These are phyloP conservation scores for Pyrenula aspistea DNA, from an alignment of 495 filamentous ascomycete genomes.

Conservation along the genomic window DNA sequence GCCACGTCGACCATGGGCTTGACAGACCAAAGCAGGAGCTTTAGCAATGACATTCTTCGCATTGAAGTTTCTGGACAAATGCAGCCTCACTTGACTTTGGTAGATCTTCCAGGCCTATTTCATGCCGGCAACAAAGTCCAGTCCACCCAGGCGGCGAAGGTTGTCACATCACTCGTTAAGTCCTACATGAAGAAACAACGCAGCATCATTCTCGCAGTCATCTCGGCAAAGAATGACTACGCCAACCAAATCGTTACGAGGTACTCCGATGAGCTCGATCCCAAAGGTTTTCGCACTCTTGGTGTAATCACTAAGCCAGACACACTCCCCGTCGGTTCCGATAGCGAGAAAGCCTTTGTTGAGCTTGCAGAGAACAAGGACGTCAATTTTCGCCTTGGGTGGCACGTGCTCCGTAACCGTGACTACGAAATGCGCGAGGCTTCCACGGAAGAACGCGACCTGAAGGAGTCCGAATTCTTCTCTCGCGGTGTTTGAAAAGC, in stretches of 20 bases:
- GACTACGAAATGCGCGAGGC: conserved; percentile 26
- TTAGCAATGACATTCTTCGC: conserved; percentile 35
- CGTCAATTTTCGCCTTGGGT: conserved; percentile 31
- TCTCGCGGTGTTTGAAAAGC: conserved; percentile 31
- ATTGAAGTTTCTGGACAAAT: conserved; percentile 41
- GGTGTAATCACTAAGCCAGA: conserved; percentile 50
- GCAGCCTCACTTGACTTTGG: conserved; percentile 17
- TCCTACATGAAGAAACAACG: conserved; percentile 39
- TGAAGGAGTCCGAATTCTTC: conserved; percentile 29
- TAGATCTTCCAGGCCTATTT: conserved; percentile 1
- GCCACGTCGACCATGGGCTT: conserved; percentile 44
- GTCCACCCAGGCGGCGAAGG: not conserved
- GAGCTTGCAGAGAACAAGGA: conserved; percentile 34
- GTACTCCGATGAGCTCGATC: conserved; percentile 29
- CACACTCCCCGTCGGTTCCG: conserved; percentile 24
- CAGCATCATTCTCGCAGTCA: conserved; percentile 45
- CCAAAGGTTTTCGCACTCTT: conserved; percentile 34
- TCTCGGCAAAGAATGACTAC: conserved; percentile 38
- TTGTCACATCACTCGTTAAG: conserved; percentile 14
- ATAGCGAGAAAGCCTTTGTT: conserved; percentile 24
- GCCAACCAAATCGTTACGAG: conserved; percentile 35
- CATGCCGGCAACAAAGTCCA: conserved; percentile 1
- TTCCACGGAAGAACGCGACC: conserved; percentile 22
- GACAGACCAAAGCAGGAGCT: conserved; percentile 19
- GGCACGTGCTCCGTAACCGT: conserved; percentile 39